Evolutionary conservation across 148 eudicot species (phyloP).

Genomic region (Silene conica): DNA sequence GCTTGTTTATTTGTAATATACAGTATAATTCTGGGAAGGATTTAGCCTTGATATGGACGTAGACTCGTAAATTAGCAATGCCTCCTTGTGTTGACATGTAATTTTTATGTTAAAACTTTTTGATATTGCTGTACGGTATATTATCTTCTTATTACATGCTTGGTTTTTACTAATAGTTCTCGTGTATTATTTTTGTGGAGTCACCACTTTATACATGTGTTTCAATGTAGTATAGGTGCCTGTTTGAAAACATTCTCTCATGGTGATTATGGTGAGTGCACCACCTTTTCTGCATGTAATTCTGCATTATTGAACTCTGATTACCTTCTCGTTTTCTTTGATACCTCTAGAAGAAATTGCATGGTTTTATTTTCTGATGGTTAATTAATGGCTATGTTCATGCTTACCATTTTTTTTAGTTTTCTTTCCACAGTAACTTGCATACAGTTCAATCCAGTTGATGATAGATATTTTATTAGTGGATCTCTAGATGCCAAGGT

Average conservation of each 20-base stretch:
- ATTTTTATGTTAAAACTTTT: background rate
- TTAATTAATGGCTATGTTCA: conserved; percentile 12
- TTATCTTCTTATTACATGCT: background rate
- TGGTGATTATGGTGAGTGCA: conserved; percentile 87
- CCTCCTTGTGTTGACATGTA: background rate
- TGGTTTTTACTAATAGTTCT: background rate
- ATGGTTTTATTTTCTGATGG: background rate
- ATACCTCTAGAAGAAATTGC: no score
- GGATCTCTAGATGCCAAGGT: conserved; percentile 94
- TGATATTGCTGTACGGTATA: background rate
- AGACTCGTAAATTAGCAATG: background rate
- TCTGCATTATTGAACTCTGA: background rate
- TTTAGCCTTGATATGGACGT: background rate
- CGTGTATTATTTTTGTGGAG: background rate
- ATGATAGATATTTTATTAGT: conserved; percentile 86
- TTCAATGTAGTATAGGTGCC: background rate
- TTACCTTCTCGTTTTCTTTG: no score
- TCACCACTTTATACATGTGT: background rate
- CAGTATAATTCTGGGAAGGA: background rate
- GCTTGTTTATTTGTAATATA: background rate
- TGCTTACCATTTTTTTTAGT: conserved; percentile 17
- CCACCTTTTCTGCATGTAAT: conserved; percentile 1
- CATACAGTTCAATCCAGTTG: conserved; percentile 93
- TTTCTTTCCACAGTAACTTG: conserved; percentile 66
- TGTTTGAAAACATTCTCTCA: conserved; percentile 94